Conservation (phyloP, 257 asterid genomes). For the Solanum gandarillasii region DNA sequence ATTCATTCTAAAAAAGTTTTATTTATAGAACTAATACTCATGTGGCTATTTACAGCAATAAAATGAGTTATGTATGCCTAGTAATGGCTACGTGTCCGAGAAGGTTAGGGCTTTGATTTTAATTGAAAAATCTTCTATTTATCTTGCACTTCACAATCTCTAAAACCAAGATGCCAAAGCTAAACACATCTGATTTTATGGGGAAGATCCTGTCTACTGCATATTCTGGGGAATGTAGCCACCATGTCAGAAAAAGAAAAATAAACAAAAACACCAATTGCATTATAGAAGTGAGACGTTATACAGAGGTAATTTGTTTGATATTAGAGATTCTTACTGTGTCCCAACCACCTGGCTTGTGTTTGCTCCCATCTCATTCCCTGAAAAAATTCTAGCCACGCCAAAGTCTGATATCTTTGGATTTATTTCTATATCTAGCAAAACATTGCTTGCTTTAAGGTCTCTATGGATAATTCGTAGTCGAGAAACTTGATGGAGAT, state of each 20-base stretch:
- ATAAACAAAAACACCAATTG: background rate
- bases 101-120: conserved; percentile 15
- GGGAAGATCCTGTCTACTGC: conserved; percentile 13
- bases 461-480: conserved; percentile 18
- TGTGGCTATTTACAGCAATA: background rate
- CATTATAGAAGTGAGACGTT: background rate
- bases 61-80: background rate
- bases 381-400: conserved; percentile 9
- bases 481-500: conserved; percentile 26
- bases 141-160: conserved; percentile 14
- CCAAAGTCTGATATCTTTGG: conserved; percentile 26
- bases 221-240: conserved; percentile 27
- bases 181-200: conserved; percentile 16
- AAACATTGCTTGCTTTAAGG: conserved; percentile 22
- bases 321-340: background rate
- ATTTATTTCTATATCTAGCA: conserved; percentile 17
- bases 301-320: background rate
- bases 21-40: background rate
- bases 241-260: background rate
- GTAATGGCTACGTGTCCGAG: conserved; percentile 16
- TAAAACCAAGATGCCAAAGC: conserved; percentile 15
- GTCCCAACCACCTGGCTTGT: conserved; percentile 14
- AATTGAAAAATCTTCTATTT: conserved; percentile 9
- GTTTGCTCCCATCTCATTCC: conserved; percentile 21
- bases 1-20: background rate